These are phyloP conservation scores for Cicer bijugum DNA, from an alignment of 306 rosid genomes.

Conservation along the genomic window DNA sequence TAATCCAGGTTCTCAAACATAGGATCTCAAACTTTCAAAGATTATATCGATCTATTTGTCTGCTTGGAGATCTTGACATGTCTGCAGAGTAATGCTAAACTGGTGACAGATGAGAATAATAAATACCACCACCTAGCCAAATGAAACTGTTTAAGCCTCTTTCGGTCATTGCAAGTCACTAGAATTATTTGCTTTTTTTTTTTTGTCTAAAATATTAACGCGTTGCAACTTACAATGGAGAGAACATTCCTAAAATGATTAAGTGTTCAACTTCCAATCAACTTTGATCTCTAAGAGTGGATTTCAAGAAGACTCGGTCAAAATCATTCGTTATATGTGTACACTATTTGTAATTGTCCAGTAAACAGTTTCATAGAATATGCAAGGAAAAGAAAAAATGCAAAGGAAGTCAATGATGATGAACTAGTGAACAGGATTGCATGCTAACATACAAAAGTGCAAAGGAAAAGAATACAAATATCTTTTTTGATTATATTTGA, in stretches of 20 bases:
- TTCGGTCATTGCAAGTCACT: background rate
- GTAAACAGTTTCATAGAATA: background rate
- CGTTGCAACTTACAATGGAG: slow-evolving; percentile 34
- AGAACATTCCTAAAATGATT: background rate
- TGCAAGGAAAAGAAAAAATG: slow-evolving; percentile 20
- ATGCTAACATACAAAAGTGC: background rate
- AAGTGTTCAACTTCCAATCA: slow-evolving; percentile 28
- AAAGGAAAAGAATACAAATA: slow-evolving; percentile 21
- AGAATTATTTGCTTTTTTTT: slow-evolving; percentile 8
- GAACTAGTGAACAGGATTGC: background rate
- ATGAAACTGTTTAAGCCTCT: background rate
- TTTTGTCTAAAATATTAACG: background rate
- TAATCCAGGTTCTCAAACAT: slow-evolving; percentile 16
- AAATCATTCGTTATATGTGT: slow-evolving; percentile 18
- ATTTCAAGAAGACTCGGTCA: slow-evolving; percentile 20
- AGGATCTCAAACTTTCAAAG: slow-evolving; percentile 25
- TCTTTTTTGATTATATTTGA: slow-evolving; percentile 12
- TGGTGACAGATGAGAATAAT: slow-evolving; percentile 12
- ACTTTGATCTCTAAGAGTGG: slow-evolving; percentile 28
- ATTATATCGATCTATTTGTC: slow-evolving; percentile 14
- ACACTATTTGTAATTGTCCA: slow-evolving; percentile 9
- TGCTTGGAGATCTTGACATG: slow-evolving; percentile 21
- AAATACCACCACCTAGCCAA: background rate
- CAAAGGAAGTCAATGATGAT: slow-evolving; percentile 1
- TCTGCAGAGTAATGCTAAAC: slow-evolving; percentile 3